Conservation (phyloP, 78 protist genomes). For the Dictyostelium brefeldianum region DNA sequence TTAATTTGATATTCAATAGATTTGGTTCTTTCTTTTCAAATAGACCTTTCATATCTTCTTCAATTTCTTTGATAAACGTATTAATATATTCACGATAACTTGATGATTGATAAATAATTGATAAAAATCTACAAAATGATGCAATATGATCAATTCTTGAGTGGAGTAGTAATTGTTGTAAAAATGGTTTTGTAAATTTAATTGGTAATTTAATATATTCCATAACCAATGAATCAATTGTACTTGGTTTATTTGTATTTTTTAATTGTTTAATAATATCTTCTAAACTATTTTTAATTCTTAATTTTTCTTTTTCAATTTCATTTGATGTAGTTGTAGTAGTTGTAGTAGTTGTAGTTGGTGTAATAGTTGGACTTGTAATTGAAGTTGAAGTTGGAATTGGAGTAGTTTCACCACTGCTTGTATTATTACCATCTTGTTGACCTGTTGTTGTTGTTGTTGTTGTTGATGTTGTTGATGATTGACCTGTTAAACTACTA, state of each 20-base stretch:
- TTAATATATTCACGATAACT: slow-evolving; percentile 29
- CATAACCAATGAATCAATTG: slow-evolving; percentile 6
- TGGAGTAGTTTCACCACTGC: neutral
- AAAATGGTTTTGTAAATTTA: slow-evolving; percentile 1
- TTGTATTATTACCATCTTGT: neutral
- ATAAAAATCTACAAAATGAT: slow-evolving; percentile 43
- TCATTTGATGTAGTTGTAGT: neutral
- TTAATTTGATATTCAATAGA: slow-evolving; percentile 29
- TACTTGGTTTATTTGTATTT: neutral
- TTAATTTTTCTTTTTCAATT: slow-evolving; percentile 23
- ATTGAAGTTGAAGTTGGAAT: slow-evolving; percentile 16
- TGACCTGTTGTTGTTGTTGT: neutral
- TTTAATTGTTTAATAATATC: slow-evolving; percentile 40
- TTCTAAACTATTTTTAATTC: slow-evolving; percentile 11
- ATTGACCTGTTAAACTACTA: neutral
- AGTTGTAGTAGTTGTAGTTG: slow-evolving; percentile 10
- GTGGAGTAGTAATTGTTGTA: neutral
- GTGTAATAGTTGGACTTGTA: neutral
- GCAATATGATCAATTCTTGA: slow-evolving; percentile 64
- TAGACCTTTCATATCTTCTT: slow-evolving; percentile 59
- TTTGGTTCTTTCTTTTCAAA: slow-evolving; percentile 62
- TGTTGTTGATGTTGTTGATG: neutral
- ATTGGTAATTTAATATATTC: slow-evolving; percentile 36
- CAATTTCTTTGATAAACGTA: slow-evolving; percentile 23
- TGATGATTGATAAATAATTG: slow-evolving; percentile 49